phyloP scores from a whole-genome alignment of 2,329 filamentous ascomycete species.

The Fusarium torulosum region DNA sequence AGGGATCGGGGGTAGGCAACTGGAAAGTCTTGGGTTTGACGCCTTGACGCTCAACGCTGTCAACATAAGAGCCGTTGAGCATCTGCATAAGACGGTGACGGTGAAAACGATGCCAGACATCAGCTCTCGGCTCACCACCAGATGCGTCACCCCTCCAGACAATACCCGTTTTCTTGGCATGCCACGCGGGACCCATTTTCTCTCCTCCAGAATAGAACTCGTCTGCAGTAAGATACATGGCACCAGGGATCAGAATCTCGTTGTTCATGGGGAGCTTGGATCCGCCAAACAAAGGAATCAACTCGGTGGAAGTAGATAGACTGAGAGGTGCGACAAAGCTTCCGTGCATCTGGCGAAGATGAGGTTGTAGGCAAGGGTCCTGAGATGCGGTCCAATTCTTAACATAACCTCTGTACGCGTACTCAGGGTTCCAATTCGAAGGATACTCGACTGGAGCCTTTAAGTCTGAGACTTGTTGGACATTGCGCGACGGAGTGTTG shows the following conservation, averaged over 20 bases:
- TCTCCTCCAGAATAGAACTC: conserved; percentile 69
- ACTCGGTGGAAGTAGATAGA: conserved; percentile 63
- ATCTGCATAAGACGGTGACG: conserved; percentile 78
- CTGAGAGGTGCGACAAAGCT: conserved; percentile 68
- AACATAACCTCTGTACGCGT: conserved; percentile 63
- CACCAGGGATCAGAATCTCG: conserved; percentile 73
- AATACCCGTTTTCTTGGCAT: conserved; percentile 65
- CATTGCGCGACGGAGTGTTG: conserved; percentile 61
- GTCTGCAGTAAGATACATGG: conserved; percentile 72
- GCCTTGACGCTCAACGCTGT: conserved; percentile 58
- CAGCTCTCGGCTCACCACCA: conserved; percentile 64
- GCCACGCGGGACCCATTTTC: conserved; percentile 68
- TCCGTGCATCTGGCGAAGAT: conserved; percentile 64
- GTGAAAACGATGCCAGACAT: conserved; percentile 77
- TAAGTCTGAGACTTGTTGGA: conserved; percentile 50
- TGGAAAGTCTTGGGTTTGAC: conserved; percentile 62
- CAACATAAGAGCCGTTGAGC: conserved; percentile 73
- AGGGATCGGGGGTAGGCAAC: conserved; percentile 58
- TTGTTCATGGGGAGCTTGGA: conserved; percentile 73
- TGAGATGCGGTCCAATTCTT: conserved; percentile 69
- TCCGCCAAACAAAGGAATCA: conserved; percentile 72
- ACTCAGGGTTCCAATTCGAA: conserved; percentile 52
- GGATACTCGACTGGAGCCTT: conserved; percentile 53
- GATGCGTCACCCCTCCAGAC: conserved; percentile 76
- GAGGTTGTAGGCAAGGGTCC: conserved; percentile 71